Evolutionary conservation across 108 stramenopile genomes (phyloP).

Genomic region (Fistulifera pelliculosa): DNA sequence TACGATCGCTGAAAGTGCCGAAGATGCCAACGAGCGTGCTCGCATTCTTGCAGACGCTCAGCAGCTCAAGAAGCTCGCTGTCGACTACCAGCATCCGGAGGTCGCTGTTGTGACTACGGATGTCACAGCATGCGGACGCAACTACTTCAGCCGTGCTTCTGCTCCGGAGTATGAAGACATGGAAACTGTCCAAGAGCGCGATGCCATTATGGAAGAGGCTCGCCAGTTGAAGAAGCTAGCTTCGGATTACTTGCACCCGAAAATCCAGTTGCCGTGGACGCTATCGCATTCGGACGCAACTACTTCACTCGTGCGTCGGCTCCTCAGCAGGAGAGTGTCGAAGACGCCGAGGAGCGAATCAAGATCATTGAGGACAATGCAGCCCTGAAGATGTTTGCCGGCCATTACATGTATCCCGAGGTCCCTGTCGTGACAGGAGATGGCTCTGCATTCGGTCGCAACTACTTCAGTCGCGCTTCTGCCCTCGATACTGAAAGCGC

Average conservation of each 20-base stretch:
- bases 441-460: constrained; percentile 38
- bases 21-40: constrained; percentile 49
- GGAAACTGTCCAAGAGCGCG: constrained; percentile 32
- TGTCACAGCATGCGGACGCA: constrained; percentile 34
- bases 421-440: constrained; percentile 24
- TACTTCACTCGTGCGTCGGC: constrained; percentile 62
- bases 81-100: constrained; percentile 56
- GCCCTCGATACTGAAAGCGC: constrained; percentile 17
- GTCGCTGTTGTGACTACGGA: constrained; percentile 30
- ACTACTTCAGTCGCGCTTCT: constrained; percentile 34
- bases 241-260: constrained; percentile 48
- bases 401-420: constrained; percentile 29
- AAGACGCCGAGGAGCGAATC: constrained; percentile 25
- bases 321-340: constrained; percentile 3
- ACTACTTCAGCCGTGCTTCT: constrained; percentile 63
- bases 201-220: constrained; percentile 32
- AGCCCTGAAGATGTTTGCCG: constrained; percentile 25
- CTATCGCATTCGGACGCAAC: constrained; percentile 40
- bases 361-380: constrained; percentile 22
- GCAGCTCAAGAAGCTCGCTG: constrained; percentile 45
- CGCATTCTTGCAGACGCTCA: constrained; percentile 40
- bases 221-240: constrained; percentile 44
- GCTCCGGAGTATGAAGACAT: constrained; percentile 37
- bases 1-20: constrained; percentile 15
- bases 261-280: constrained; percentile 25